These are phyloP conservation scores for Nemania sp. DNA, from an alignment of 2,329 filamentous ascomycete species.

Conservation along the genomic window DNA sequence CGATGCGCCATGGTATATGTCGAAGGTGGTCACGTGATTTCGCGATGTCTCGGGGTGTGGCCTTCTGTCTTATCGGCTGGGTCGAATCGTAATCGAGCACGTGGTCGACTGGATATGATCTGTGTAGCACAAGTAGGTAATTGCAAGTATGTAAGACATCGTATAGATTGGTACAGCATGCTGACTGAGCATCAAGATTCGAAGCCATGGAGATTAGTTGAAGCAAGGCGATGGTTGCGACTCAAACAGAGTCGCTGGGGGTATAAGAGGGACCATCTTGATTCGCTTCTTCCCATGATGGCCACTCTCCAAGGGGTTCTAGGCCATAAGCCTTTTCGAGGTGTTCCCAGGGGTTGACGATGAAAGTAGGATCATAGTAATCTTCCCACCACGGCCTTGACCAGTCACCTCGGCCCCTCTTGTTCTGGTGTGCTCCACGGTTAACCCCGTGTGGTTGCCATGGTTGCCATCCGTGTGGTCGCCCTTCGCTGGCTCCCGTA, in stretches of 20 bases:
- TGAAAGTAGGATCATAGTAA: conserved; percentile 70
- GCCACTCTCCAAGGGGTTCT: conserved; percentile 50
- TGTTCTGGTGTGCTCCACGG: conserved; percentile 25
- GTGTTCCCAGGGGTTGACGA: conserved; percentile 72
- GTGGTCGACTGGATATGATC: conserved; percentile 4
- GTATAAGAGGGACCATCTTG: conserved; percentile 3
- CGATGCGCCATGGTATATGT: conserved; percentile 28
- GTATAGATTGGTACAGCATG: conserved; percentile 10
- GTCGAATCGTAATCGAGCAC: conserved; percentile 14
- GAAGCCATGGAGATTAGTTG: background rate
- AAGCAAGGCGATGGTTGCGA: background rate
- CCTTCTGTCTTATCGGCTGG: conserved; percentile 4
- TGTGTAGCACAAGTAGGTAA: conserved; percentile 4
- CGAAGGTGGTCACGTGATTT: conserved; percentile 40
- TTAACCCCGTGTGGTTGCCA: too few species aligned
- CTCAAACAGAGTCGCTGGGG: background rate
- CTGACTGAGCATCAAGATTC: background rate
- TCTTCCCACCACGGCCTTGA: conserved; percentile 62
- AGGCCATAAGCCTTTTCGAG: conserved; percentile 55
- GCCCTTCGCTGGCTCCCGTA: background rate
- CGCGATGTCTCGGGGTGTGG: conserved; percentile 27
- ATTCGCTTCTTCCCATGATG: conserved; percentile 40
- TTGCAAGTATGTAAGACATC: too few species aligned
- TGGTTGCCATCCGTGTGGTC: conserved; percentile 13
- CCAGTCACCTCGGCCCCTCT: conserved; percentile 38